A percentile compares a stretch with the other conserved stretches of the same genome.
phyloP scores from a whole-genome alignment of 805 yeast species.

The Candida krabiensis region DNA sequence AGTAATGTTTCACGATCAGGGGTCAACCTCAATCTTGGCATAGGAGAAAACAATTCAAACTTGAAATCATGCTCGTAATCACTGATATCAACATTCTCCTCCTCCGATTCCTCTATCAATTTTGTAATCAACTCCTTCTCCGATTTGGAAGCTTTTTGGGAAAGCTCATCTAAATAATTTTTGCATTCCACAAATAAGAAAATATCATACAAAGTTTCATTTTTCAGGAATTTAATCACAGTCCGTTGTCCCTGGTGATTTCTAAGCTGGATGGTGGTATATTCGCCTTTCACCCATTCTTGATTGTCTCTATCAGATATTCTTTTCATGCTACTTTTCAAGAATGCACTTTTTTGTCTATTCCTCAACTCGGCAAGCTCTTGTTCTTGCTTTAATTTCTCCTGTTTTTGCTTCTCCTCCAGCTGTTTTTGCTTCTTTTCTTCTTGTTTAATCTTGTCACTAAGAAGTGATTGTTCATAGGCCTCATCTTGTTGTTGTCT shows the following conservation, averaged over 20 bases:
- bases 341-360: slow-evolving; percentile 22
- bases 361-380: slow-evolving; percentile 12
- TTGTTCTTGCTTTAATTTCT: slow-evolving; percentile 17
- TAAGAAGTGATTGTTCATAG: slow-evolving; percentile 57
- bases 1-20: slow-evolving; percentile 20
- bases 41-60: slow-evolving; percentile 36
- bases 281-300: slow-evolving; percentile 30
- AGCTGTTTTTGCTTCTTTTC: slow-evolving; percentile 36
- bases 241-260: slow-evolving; percentile 53
- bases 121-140: slow-evolving; percentile 17
- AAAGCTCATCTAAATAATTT: slow-evolving; percentile 21
- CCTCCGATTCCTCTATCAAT: slow-evolving; percentile 8
- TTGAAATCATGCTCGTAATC: slow-evolving; percentile 26
- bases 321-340: slow-evolving; percentile 15
- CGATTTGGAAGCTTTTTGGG: slow-evolving; percentile 6
- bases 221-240: slow-evolving; percentile 42
- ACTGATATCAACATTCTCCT: slow-evolving; percentile 8
- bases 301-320: slow-evolving; percentile 9
- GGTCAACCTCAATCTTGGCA: slow-evolving; percentile 33
- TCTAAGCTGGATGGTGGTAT: slow-evolving; percentile 50
- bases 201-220: slow-evolving; percentile 44
- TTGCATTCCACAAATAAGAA: slow-evolving; percentile 50
- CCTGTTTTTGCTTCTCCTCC: slow-evolving; percentile 19
- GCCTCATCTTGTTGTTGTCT: slow-evolving; percentile 68
- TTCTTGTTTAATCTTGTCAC: slow-evolving; percentile 54